Percentiles rank a stretch among this genome's conserved stretches.
Evolutionary conservation across 768 basidiomycete genomes (phyloP).

Genomic region (Naematelia encephala): DNA sequence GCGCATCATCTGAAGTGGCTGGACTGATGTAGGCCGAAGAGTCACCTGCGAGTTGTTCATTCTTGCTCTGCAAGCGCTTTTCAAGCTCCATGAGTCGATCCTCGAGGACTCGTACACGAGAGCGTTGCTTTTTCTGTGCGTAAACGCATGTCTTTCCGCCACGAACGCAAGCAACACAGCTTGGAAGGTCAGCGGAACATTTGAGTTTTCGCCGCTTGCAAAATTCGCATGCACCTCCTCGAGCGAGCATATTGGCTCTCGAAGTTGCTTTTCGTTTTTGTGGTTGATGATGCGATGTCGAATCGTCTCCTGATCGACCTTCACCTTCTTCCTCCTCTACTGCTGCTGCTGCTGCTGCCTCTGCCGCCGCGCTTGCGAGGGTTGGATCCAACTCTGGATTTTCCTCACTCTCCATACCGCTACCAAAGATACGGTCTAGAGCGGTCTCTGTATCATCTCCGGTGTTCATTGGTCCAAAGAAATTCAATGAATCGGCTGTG

Average conservation of each 20-base stretch:
- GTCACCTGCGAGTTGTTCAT: not conserved
- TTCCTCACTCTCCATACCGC: conserved; percentile 2
- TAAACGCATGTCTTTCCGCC: conserved; percentile 34
- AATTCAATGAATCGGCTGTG: not conserved
- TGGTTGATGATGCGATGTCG: not conserved
- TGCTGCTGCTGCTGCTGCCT: not conserved
- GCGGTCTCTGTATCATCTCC: conserved; percentile 9
- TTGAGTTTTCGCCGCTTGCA: conserved; percentile 41
- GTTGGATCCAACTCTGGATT: not conserved
- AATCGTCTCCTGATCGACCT: not conserved
- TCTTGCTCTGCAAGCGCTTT: conserved; percentile 22
- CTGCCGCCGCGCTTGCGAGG: not conserved
- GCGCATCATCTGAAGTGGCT: not conserved
- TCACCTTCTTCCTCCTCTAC: not conserved
- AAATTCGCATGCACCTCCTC: conserved; percentile 45
- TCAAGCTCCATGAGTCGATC: conserved; percentile 41
- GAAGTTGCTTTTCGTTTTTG: conserved; percentile 36
- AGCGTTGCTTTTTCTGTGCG: conserved; percentile 39
- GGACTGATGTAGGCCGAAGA: not conserved
- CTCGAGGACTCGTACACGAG: conserved; percentile 33
- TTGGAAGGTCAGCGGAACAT: conserved; percentile 37
- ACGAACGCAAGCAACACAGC: conserved; percentile 26
- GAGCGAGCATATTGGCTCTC: conserved; percentile 41
- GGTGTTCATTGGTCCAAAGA: conserved; percentile 2
- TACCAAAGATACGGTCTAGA: conserved; percentile 1